phyloP scores from a whole-genome alignment of 2,329 filamentous ascomycete genomes.

The Ceratocystis destructans region DNA sequence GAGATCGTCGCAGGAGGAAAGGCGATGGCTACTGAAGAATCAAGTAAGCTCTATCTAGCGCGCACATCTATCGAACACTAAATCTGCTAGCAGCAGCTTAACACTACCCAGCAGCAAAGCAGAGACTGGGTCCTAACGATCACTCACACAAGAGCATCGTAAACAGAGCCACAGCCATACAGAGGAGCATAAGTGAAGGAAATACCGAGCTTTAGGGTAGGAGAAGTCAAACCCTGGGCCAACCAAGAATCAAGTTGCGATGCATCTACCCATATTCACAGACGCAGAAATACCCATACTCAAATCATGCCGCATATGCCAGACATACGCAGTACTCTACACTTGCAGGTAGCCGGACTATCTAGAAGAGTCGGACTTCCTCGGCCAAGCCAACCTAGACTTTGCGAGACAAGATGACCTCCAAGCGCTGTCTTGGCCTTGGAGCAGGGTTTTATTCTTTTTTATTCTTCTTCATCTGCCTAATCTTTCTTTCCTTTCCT shows the following conservation, averaged over 20 bases:
- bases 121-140: too few species aligned
- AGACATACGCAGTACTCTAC: too few species aligned
- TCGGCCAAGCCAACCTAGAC: too few species aligned
- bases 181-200: neutral
- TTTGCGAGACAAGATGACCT: too few species aligned
- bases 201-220: neutral
- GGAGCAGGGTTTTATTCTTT: neutral
- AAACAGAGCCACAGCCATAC: neutral
- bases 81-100: too few species aligned
- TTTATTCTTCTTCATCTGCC: neutral
- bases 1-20: conserved; percentile 4
- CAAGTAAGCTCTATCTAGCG: neutral
- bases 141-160: too few species aligned
- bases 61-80: too few species aligned
- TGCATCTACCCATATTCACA: neutral
- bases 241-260: neutral
- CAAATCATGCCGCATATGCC: too few species aligned
- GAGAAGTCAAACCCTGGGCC: neutral
- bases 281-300: neutral
- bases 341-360: too few species aligned
- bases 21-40: conserved; percentile 19
- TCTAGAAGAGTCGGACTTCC: too few species aligned
- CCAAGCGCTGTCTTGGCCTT: neutral
- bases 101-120: too few species aligned
- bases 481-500: neutral